Conservation (phyloP, 495 filamentous ascomycete genomes). For the Saxophila tyrrhenica region DNA sequence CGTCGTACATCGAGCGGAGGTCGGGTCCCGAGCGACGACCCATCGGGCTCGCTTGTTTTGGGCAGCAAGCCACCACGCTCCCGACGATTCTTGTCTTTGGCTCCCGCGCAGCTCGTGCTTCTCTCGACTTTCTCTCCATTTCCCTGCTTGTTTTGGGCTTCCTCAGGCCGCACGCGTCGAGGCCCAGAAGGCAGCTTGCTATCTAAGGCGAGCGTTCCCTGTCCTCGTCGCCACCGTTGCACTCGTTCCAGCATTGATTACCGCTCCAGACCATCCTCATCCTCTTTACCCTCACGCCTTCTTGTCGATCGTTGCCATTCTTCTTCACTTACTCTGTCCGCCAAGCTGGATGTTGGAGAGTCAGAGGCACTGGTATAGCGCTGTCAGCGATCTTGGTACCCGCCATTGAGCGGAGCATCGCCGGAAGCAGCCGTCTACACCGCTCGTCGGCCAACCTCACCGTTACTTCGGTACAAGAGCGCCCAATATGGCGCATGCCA, state of each 20-base stretch:
- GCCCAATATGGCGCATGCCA: conserved; percentile 16
- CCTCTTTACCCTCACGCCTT: neutral
- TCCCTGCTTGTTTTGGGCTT: neutral
- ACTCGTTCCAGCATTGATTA: conserved; percentile 9
- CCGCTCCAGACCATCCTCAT: conserved; percentile 6
- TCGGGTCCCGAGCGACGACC: neutral
- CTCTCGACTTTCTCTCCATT: neutral
- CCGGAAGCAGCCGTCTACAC: conserved; percentile 28
- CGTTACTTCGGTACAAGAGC: conserved; percentile 28
- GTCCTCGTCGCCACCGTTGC: conserved; percentile 8
- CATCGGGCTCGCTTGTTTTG: neutral
- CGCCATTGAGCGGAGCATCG: neutral
- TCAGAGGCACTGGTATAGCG: neutral
- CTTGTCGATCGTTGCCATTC: conserved; percentile 1
- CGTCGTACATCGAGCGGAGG: too few species aligned
- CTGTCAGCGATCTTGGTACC: neutral
- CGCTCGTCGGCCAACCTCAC: conserved; percentile 26
- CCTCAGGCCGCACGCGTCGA: neutral
- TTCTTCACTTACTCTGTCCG: neutral
- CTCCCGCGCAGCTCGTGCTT: neutral
- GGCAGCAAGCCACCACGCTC: too few species aligned
- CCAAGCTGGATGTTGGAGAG: conserved; percentile 1
- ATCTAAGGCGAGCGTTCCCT: conserved; percentile 11
- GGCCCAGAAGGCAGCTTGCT: neutral
- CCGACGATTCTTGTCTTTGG: neutral